Evolutionary conservation across 305 asterid genomes (phyloP), one percentile per base, ranked within the genome.

Genomic region (Ruellia speciosa): DNA sequence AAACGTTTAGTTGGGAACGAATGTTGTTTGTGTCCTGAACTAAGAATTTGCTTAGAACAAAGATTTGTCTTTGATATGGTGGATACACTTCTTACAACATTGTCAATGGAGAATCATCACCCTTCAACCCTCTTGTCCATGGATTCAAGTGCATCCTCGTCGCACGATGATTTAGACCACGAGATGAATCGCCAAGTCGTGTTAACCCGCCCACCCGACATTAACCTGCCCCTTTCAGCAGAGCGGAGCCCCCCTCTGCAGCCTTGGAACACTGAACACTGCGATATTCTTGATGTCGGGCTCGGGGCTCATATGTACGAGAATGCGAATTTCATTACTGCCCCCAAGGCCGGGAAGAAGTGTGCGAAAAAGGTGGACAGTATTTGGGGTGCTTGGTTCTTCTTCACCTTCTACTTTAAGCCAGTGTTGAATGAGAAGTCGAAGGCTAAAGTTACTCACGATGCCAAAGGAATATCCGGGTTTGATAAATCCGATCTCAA

Each of bases 371-470:
- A 95, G 64, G 81, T 74, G 0, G 95, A 89, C 56, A 86, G 93
- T 72, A 89, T 86, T 14, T 89, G 97, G 97, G 97, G 94, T 31
- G 97, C 97, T 50, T 89, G 97, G 97, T 78, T 89, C 64, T 89
- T 89, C 83, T 89, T 89, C 74, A 86, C 77, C 81, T 89, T 86
- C 62, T 89, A 89, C 79, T 89, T 86, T 56, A 84, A 75, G 73
- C 97, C 95, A 0, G 97, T 84, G 0, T 54, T 86, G 3, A 89
- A 79, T 6, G 95, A 82, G 66, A 89, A 84, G 61, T 89, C 94
- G 0, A 89, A 84, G 76, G 79, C 79, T 3, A 89, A 84, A 70
- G 75, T 86, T 9, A 52, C 66, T n/a, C 75, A 78, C 16, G 95
- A 88, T 18, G 50, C 86, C 51, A 81, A 86, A 65, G 94, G 97